These are phyloP conservation scores for Arthrobotrys sphaeroides DNA, from an alignment of 2,329 filamentous ascomycete genomes.

Conservation along the genomic window DNA sequence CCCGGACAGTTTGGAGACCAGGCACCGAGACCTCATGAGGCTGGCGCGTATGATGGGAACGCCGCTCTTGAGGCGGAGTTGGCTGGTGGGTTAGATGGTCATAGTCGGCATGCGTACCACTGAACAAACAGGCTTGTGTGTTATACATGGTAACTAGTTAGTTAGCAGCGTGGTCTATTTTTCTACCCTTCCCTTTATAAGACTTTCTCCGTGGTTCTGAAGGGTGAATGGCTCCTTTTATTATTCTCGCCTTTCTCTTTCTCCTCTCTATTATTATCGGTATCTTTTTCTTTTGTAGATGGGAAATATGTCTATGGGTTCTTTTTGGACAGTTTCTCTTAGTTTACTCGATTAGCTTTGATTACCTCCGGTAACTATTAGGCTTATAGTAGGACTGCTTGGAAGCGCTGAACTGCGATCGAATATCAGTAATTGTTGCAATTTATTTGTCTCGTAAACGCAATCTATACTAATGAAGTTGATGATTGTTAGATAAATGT, in stretches of 20 bases:
- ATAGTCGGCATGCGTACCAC: slow-evolving; percentile 61
- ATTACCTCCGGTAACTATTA: not conserved
- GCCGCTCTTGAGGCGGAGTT: slow-evolving; percentile 69
- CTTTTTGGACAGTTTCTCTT: not conserved
- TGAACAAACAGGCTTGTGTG: slow-evolving; percentile 31
- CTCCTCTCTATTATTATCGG: not conserved
- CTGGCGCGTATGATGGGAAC: slow-evolving; percentile 57
- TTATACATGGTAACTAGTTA: not conserved
- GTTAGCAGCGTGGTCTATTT: too few relatives aligned
- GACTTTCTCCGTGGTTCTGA: too few relatives aligned
- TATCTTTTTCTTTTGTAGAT: slow-evolving; percentile 1
- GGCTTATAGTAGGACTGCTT: not conserved
- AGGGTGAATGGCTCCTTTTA: not conserved
- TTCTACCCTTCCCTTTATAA: too few relatives aligned
- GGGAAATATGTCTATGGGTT: not conserved
- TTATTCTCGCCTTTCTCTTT: not conserved
- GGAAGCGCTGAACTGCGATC: not conserved
- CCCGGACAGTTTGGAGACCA: slow-evolving; percentile 64
- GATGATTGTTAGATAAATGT: too few relatives aligned
- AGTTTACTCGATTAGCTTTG: too few relatives aligned
- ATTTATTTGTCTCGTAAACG: too few relatives aligned
- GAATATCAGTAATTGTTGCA: too few relatives aligned
- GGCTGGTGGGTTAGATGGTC: slow-evolving; percentile 69
- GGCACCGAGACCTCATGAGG: slow-evolving; percentile 58
- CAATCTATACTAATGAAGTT: too few relatives aligned